Conservation (phyloP, 1,284 basidiomycete genomes). For the Pascua guehoae region DNA sequence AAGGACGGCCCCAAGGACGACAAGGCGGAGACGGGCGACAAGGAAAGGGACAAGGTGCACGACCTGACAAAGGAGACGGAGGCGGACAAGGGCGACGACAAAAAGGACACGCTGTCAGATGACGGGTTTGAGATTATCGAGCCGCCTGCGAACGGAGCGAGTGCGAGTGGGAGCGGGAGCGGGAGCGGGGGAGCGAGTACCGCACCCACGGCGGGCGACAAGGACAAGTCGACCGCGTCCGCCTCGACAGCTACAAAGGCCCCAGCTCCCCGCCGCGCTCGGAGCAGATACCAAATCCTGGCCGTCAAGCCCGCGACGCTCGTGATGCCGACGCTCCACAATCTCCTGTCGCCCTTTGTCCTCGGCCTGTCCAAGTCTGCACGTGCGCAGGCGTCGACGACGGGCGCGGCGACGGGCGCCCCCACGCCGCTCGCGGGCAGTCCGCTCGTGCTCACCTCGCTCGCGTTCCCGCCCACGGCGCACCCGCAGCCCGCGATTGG, state of each 20-base stretch:
- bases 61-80: too few species aligned
- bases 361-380: constrained; percentile 41
- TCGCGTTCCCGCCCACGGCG: constrained; percentile 28
- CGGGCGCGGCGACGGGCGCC: constrained; percentile 23
- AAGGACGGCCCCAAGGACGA: not conserved
- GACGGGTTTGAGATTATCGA: constrained; percentile 37
- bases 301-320: constrained; percentile 30
- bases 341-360: constrained; percentile 39
- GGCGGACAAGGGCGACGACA: not conserved
- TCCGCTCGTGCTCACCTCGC: constrained; percentile 25
- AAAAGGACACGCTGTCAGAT: constrained; percentile 13
- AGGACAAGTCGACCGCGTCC: not conserved
- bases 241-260: not conserved
- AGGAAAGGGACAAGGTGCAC: too few species aligned
- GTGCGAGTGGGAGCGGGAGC: too few species aligned
- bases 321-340: constrained; percentile 37
- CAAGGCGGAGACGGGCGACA: not conserved
- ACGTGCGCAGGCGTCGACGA: constrained; percentile 35
- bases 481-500: constrained; percentile 23
- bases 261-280: not conserved
- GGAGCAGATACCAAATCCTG: constrained; percentile 25
- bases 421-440: constrained; percentile 37
- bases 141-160: constrained; percentile 1
- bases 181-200: not conserved
- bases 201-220: not conserved